Evolutionary conservation across 1,139 yeast species (phyloP).

Genomic region (Sugiyamaella pinicola): DNA sequence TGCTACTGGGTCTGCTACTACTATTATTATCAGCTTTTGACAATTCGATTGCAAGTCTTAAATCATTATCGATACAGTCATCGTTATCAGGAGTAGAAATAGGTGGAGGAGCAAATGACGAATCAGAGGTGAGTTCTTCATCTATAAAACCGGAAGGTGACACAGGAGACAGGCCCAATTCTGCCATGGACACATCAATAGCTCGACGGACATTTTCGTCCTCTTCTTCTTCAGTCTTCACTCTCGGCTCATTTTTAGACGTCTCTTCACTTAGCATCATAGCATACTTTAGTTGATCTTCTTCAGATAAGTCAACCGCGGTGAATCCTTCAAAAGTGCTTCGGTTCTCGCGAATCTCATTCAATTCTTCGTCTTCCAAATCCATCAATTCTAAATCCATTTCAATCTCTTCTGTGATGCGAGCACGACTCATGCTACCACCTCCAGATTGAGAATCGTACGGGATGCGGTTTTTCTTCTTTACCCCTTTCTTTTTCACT

Average conservation of each 20-base stretch:
- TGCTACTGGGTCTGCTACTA: background rate
- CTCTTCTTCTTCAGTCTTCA: conserved; percentile 37
- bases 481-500: conserved; percentile 37
- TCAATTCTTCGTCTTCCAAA: conserved; percentile 42
- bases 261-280: conserved; percentile 42
- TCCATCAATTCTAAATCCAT: conserved; percentile 40
- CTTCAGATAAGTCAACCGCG: conserved; percentile 47
- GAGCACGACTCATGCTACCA: conserved; percentile 27
- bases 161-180: background rate
- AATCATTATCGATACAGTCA: background rate
- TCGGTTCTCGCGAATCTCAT: conserved; percentile 39
- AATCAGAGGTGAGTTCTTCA: background rate
- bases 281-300: conserved; percentile 49
- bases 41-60: background rate
- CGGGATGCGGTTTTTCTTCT: conserved; percentile 24
- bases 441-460: conserved; percentile 18
- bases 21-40: background rate
- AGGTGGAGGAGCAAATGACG: background rate
- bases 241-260: conserved; percentile 18
- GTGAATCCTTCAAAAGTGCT: conserved; percentile 33
- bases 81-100: background rate
- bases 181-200: conserved; percentile 26
- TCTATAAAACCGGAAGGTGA: background rate
- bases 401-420: conserved; percentile 33
- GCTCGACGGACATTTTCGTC: conserved; percentile 27